These are phyloP conservation scores for Kwoniella heveanensis DNA, from an alignment of 768 basidiomycete genomes.

Conservation along the genomic window DNA sequence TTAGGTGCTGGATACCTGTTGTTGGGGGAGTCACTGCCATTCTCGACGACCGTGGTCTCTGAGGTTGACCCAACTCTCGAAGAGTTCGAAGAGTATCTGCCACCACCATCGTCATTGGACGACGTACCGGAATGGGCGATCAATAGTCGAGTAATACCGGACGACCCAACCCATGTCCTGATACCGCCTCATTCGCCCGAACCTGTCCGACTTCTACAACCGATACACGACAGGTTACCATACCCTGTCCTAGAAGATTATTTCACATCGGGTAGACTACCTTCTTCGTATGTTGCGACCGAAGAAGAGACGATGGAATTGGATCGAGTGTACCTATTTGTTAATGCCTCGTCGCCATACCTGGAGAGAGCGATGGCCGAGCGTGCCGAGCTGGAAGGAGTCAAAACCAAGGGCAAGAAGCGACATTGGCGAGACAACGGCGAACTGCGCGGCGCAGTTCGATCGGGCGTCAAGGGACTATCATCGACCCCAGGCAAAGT, in stretches of 20 bases:
- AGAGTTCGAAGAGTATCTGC: not conserved
- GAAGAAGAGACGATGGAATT: constrained; percentile 19
- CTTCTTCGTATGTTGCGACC: not conserved
- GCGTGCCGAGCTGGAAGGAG: constrained; percentile 25
- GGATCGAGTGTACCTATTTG: constrained; percentile 50
- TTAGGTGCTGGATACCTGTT: not conserved
- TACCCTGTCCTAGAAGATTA: constrained; percentile 29
- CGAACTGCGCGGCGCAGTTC: constrained; percentile 45
- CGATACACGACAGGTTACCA: constrained; percentile 29
- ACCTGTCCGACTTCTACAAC: constrained; percentile 16
- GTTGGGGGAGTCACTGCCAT: not conserved
- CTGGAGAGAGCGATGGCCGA: constrained; percentile 30
- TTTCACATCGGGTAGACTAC: constrained; percentile 32
- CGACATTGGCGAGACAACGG: constrained; percentile 51
- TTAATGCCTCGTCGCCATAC: constrained; percentile 44
- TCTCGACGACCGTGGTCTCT: not conserved
- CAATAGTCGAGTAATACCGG: not conserved
- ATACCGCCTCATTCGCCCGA: constrained; percentile 18
- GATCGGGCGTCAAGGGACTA: constrained; percentile 34
- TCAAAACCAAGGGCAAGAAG: constrained; percentile 22
- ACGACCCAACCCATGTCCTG: constrained; percentile 31
- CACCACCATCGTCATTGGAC: not conserved
- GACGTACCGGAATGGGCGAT: constrained; percentile 2
- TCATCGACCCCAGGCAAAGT: constrained; percentile 28
- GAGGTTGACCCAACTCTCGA: not conserved